Conservation (phyloP, 208 protist genomes). For the Trypanosoma rangeli region DNA sequence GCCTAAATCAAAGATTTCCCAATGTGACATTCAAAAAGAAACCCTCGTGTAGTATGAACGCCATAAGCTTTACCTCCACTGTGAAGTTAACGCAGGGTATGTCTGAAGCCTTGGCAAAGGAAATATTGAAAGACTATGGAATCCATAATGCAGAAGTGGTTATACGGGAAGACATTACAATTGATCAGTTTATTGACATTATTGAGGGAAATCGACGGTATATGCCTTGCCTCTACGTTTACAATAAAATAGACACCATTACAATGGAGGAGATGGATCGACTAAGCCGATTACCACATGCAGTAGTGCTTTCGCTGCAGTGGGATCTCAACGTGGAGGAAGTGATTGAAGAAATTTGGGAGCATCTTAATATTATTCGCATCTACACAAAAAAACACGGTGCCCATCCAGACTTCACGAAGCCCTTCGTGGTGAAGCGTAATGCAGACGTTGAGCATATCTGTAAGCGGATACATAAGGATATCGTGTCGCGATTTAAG, state of each 20-base stretch:
- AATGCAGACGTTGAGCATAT: constrained; percentile 91
- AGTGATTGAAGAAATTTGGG: constrained; percentile 96
- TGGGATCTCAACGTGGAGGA: constrained; percentile 94
- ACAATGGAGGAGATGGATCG: constrained; percentile 97
- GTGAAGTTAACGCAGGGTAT: constrained; percentile 80
- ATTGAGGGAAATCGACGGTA: constrained; percentile 96
- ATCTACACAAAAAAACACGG: constrained; percentile 97
- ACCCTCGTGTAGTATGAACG: constrained; percentile 91
- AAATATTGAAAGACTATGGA: constrained; percentile 95
- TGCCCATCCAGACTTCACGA: constrained; percentile 93
- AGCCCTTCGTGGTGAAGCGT: constrained; percentile 93
- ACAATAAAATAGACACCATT: constrained; percentile 97
- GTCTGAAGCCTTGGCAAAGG: constrained; percentile 90
- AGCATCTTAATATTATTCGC: constrained; percentile 95
- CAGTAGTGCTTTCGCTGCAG: constrained; percentile 86
- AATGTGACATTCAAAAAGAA: constrained; percentile 95
- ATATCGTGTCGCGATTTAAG: constrained; percentile 91
- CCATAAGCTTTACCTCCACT: constrained; percentile 88
- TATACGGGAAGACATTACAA: constrained; percentile 95
- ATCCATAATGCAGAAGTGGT: constrained; percentile 97
- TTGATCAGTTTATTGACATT: constrained; percentile 99
- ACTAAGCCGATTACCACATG: constrained; percentile 89
- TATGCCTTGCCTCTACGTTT: constrained; percentile 93
- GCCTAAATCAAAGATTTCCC: constrained; percentile 94
- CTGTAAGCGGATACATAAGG: constrained; percentile 94